Percentiles rank a stretch among this genome's conserved stretches.
These are phyloP conservation scores for Saccharomycopsis sp. DNA, from an alignment of 805 yeast genomes.

Conservation along the genomic window DNA sequence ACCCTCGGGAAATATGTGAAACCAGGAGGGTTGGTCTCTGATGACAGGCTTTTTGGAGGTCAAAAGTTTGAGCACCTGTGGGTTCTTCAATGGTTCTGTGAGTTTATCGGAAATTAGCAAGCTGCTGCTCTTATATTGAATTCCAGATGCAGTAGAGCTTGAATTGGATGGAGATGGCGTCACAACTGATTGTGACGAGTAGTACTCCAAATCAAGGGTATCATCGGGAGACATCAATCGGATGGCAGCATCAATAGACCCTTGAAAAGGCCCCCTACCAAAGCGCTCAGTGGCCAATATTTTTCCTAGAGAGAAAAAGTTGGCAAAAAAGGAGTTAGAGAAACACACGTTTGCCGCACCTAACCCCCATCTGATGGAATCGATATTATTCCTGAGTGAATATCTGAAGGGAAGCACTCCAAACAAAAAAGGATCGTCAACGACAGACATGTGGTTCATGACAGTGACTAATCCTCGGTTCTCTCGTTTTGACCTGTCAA, in stretches of 20 bases:
- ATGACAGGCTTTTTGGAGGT: slow-evolving; percentile 39
- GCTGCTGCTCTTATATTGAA: background rate
- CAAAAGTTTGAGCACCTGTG: slow-evolving; percentile 20
- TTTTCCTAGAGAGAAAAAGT: slow-evolving; percentile 81
- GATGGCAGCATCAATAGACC: slow-evolving; percentile 80
- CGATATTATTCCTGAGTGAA: slow-evolving; percentile 42
- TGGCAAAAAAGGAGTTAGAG: slow-evolving; percentile 40
- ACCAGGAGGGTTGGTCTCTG: slow-evolving; percentile 71
- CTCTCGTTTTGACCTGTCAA: slow-evolving; percentile 55
- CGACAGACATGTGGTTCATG: slow-evolving; percentile 88
- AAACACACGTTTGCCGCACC: slow-evolving; percentile 93
- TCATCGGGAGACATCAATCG: slow-evolving; percentile 75
- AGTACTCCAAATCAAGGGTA: slow-evolving; percentile 38
- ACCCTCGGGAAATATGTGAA: slow-evolving; percentile 93
- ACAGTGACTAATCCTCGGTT: slow-evolving; percentile 74
- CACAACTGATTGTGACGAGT: slow-evolving; percentile 26
- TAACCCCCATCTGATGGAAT: slow-evolving; percentile 82
- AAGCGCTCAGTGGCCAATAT: slow-evolving; percentile 81
- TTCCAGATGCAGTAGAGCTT: background rate
- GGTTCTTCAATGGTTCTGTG: background rate
- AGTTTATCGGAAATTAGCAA: background rate
- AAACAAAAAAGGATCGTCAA: slow-evolving; percentile 90
- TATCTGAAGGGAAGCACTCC: slow-evolving; percentile 73
- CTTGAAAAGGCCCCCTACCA: slow-evolving; percentile 92
- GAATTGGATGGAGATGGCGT: slow-evolving; percentile 1